Conservation (phyloP, 495 filamentous ascomycete species). For the Astrothelium macrocarpum region DNA sequence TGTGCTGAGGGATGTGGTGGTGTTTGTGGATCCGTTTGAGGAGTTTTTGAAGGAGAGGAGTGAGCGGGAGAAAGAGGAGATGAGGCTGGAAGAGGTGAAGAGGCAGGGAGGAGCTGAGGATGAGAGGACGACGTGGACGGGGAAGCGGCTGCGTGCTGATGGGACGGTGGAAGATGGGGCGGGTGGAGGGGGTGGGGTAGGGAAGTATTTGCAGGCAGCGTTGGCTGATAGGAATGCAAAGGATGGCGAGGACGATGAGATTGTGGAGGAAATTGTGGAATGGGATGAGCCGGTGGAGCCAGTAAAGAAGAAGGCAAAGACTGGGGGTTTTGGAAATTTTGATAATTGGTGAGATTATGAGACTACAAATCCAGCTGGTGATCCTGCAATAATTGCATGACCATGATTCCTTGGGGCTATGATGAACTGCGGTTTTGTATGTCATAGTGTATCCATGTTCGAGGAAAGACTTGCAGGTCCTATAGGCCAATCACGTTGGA, state of each 20-base stretch:
- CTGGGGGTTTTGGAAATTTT: slow-evolving; percentile 89
- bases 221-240: slow-evolving; percentile 18
- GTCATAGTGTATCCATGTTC: too few relatives aligned
- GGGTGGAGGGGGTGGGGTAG: slow-evolving; percentile 48
- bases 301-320: slow-evolving; percentile 69
- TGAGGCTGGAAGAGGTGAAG: slow-evolving; percentile 33
- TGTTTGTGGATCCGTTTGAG: slow-evolving; percentile 93
- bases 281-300: slow-evolving; percentile 54
- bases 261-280: slow-evolving; percentile 48
- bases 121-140: slow-evolving; percentile 83
- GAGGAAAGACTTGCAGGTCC: too few relatives aligned
- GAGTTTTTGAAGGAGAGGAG: slow-evolving; percentile 66
- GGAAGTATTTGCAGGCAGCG: slow-evolving; percentile 63
- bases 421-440: too few relatives aligned
- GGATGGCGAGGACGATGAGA: slow-evolving; percentile 27
- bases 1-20: slow-evolving; percentile 66
- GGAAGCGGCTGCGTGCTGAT: slow-evolving; percentile 47
- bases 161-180: slow-evolving; percentile 43
- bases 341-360: slow-evolving; percentile 53
- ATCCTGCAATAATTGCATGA: background rate
- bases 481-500: too few relatives aligned
- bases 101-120: slow-evolving; percentile 54
- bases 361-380: background rate
- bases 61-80: slow-evolving; percentile 34
- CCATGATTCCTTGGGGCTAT: too few relatives aligned